Evolutionary conservation across 2,329 filamentous ascomycete species (phyloP).

Genomic region (Aureobasidium sp.): DNA sequence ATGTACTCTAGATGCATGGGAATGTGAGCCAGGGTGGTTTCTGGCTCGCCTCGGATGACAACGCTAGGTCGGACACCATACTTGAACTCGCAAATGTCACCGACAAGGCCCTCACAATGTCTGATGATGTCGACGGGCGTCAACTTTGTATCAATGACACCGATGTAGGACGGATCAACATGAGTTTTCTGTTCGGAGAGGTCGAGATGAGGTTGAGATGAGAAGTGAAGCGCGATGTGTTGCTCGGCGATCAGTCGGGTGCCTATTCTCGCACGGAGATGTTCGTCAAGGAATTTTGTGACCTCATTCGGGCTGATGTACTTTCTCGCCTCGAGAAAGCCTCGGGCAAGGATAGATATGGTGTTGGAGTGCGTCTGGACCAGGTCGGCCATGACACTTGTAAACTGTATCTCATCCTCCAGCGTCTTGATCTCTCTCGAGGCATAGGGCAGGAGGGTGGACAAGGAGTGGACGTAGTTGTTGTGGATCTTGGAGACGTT

Average conservation of each 20-base stretch:
- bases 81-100: constrained; percentile 91
- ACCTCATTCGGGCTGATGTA: constrained; percentile 79
- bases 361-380: constrained; percentile 92
- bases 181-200: constrained; percentile 33
- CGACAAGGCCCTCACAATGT: constrained; percentile 79
- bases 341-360: constrained; percentile 82
- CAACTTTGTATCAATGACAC: constrained; percentile 87
- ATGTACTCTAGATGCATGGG: constrained; percentile 98
- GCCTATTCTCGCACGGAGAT: constrained; percentile 86
- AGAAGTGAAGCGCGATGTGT: constrained; percentile 81
- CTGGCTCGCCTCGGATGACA: constrained; percentile 73
- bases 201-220: constrained; percentile 62
- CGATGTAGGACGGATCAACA: constrained; percentile 60
- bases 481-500: constrained; percentile 91
- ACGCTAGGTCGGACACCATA: constrained; percentile 81
- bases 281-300: constrained; percentile 87
- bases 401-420: constrained; percentile 85
- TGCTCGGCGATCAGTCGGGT: constrained; percentile 92
- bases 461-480: constrained; percentile 90
- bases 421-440: constrained; percentile 63
- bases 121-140: constrained; percentile 74
- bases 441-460: constrained; percentile 78
- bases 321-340: constrained; percentile 85
- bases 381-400: constrained; percentile 86
- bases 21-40: constrained; percentile 85